A percentile compares a stretch with the other conserved stretches of the same genome.
phyloP scores from a whole-genome alignment of 345 rosid genomes.

The Rhodamnia argentea region DNA sequence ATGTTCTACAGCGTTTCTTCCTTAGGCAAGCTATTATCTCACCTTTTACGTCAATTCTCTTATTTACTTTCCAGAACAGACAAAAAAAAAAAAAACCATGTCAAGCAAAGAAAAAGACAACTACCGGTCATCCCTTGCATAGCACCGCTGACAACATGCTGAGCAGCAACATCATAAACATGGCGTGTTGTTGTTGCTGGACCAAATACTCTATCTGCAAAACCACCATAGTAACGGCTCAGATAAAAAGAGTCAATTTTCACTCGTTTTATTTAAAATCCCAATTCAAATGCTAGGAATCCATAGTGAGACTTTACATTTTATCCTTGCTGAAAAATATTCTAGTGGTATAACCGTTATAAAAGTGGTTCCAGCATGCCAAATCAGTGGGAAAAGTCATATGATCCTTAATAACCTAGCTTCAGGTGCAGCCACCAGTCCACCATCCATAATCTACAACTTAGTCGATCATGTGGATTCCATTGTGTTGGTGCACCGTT shows the following conservation, averaged over 20 bases:
- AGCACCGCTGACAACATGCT: constrained; percentile 86
- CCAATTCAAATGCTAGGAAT: not conserved
- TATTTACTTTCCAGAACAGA: not conserved
- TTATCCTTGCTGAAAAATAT: not conserved
- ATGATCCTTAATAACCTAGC: not conserved
- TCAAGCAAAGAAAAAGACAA: not conserved
- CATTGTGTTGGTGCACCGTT: not conserved
- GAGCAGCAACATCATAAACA: constrained; percentile 95
- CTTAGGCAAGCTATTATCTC: not conserved
- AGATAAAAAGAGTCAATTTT: not conserved
- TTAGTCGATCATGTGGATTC: not conserved
- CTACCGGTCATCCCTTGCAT: constrained; percentile 97
- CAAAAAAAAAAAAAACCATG: not conserved
- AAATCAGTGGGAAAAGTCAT: not conserved
- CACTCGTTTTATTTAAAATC: not conserved
- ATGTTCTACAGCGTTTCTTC: not conserved
- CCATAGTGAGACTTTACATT: not conserved
- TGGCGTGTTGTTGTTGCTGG: constrained; percentile 98
- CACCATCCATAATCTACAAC: not conserved
- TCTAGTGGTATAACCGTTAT: not conserved
- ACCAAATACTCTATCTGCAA: constrained; percentile 88
- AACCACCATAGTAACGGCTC: not conserved
- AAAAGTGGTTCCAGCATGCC: not conserved
- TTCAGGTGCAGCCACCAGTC: not conserved
- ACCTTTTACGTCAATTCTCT: not conserved